phyloP scores from a whole-genome alignment of 306 rosid genomes.

The Chamaecrista fasciculata region DNA sequence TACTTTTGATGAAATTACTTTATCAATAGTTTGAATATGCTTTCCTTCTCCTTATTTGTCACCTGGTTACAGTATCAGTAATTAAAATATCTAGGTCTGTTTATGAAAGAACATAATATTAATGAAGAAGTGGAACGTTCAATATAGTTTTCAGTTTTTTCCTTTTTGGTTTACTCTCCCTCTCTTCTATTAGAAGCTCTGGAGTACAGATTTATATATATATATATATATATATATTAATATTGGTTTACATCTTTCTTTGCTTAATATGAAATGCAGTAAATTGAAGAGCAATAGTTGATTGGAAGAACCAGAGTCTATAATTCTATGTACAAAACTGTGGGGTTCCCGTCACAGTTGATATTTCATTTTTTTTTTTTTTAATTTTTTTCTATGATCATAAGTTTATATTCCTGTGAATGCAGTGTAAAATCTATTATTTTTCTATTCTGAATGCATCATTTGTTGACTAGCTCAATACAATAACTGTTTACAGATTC shows the following conservation, averaged over 20 bases:
- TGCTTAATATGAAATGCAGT: neutral
- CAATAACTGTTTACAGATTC: neutral
- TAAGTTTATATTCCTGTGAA: neutral
- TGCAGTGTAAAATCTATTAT: neutral
- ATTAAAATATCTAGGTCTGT: neutral
- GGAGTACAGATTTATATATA: neutral
- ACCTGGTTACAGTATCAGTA: neutral
- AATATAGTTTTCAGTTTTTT: neutral
- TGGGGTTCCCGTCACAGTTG: neutral
- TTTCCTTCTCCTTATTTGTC: neutral
- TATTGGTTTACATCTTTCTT: neutral
- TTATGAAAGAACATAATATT: neutral
- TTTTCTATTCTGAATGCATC: neutral
- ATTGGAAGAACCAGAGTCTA: neutral
- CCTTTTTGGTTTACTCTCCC: neutral
- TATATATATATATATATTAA: no score
- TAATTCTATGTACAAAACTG: neutral
- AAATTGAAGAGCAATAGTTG: neutral
- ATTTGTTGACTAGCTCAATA: neutral
- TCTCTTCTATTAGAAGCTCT: no score
- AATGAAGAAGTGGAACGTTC: neutral
- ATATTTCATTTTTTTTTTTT: neutral
- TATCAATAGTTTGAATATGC: neutral
- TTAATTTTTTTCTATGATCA: neutral
- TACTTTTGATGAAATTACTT: constrained; percentile 7